Base-by-base conservation (phyloP, 2,329 filamentous ascomycete species). In the Phialemonium atrogriseum region DNA sequence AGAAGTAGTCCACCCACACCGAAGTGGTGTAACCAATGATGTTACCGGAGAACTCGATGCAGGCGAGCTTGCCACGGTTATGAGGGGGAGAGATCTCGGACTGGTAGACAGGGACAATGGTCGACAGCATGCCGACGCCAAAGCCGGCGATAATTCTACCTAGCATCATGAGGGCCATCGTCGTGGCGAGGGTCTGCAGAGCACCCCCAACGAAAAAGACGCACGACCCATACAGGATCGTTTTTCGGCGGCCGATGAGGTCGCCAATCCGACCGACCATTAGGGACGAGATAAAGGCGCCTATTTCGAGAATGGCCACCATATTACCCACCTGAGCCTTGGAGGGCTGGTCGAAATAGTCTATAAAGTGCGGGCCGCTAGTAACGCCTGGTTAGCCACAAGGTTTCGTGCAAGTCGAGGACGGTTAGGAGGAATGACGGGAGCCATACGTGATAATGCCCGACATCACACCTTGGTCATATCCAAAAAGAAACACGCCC, bases 1-100 rank as follows among this genome's bases (percentile, higher is more conserved):
- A 95, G 49, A 91, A 89, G 60, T 96, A 98, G 58, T 98, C 91
- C 17, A 96, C 89, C 91, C 91, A 98, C 14, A 96, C 89, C 46
- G 89, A 96, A 32, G 86, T 87, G 33, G 89, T 82, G 55, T 98
- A 98, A 19, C 91, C 91, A 39, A 85, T 80, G 41, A 98, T 94
- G 59, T 98, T 98, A 33, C 91, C 91, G 0, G 89, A 89, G 52
- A 96, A 98, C 56, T 98, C 91, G 44, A 98, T 96, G 56, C 91
- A 96, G 15, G 89, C 91, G 39, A 98, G 70, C 60, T 91, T 93
- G 41, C 91, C 91, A 48, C 91, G 75, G 58, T 94, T 96, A 52
- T 98, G 91, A 5, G 91, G 87, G 29, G 91, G 91, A 25, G 89
- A 95, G 50, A 94, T 94, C 54, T 94, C 88, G 26, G 87, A 89